Evolutionary conservation across 495 filamentous ascomycete genomes (phyloP).

Genomic region (Sordaria brevicollis): DNA sequence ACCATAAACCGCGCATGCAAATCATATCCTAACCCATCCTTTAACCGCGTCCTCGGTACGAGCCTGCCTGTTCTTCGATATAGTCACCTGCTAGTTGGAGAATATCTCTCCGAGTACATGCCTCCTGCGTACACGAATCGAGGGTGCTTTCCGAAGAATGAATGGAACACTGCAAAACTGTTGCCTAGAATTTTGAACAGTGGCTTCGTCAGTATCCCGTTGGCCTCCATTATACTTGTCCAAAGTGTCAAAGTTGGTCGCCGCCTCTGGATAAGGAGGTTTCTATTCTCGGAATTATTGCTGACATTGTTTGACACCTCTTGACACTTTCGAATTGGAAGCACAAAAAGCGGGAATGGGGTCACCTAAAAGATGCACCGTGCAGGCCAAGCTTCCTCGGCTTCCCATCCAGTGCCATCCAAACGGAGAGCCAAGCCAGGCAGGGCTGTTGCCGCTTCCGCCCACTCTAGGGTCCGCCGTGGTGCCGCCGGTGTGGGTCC

Average conservation of each 20-base stretch:
- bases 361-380: neutral
- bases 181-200: too few species aligned
- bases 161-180: neutral
- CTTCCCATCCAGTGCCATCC: too few species aligned
- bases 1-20: neutral
- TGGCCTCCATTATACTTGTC: too few species aligned
- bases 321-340: neutral
- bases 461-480: neutral
- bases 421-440: neutral
- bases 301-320: neutral
- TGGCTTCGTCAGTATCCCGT: neutral
- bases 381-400: neutral
- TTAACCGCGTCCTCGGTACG: neutral
- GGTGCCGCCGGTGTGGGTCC: neutral
- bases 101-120: neutral
- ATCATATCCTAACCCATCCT: neutral
- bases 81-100: neutral
- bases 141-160: neutral
- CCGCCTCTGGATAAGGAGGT: neutral
- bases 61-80: neutral
- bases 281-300: neutral
- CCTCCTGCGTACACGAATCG: neutral
- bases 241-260: too few species aligned
- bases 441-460: neutral
- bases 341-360: neutral